phyloP scores from a whole-genome alignment of 2,329 filamentous ascomycete genomes.

The Metarhizium album region DNA sequence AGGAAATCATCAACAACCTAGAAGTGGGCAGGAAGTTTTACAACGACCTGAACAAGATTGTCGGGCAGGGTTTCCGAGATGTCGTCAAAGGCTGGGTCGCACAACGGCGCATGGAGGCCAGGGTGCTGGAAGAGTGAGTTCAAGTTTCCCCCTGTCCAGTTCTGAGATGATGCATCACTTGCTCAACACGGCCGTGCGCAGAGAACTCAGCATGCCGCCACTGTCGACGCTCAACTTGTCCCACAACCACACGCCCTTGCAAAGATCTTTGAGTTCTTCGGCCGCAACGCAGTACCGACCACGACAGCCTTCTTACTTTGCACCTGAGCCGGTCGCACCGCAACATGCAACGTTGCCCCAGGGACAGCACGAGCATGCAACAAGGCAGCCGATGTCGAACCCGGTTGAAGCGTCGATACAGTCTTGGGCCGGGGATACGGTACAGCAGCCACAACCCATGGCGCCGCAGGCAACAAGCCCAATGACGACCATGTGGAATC shows the following conservation, averaged over 20 bases:
- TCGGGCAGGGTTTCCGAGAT: slow-evolving; percentile 69
- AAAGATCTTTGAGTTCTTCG: no score
- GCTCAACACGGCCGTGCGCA: slow-evolving; percentile 12
- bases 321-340: slow-evolving; percentile 6
- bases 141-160: neutral
- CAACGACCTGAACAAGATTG: slow-evolving; percentile 85
- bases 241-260: slow-evolving; percentile 14
- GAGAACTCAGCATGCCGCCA: slow-evolving; percentile 42
- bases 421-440: slow-evolving; percentile 46
- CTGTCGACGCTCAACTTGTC: slow-evolving; percentile 33
- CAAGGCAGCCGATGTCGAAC: slow-evolving; percentile 17
- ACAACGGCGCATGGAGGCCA: slow-evolving; percentile 69
- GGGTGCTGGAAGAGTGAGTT: slow-evolving; percentile 62
- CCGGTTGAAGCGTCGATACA: slow-evolving; percentile 42
- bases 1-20: slow-evolving; percentile 85
- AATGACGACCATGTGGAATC: slow-evolving; percentile 49
- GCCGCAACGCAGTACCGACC: slow-evolving; percentile 7
- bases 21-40: slow-evolving; percentile 93
- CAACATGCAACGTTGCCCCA: slow-evolving; percentile 14
- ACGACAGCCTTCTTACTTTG: slow-evolving; percentile 10
- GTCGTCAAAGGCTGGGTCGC: slow-evolving; percentile 67
- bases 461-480: slow-evolving; percentile 25
- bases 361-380: slow-evolving; percentile 13
- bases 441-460: slow-evolving; percentile 43
- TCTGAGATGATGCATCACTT: neutral